These are phyloP conservation scores for Solanum hybrid DNA, from an alignment of 305 asterid genomes.

Conservation along the genomic window DNA sequence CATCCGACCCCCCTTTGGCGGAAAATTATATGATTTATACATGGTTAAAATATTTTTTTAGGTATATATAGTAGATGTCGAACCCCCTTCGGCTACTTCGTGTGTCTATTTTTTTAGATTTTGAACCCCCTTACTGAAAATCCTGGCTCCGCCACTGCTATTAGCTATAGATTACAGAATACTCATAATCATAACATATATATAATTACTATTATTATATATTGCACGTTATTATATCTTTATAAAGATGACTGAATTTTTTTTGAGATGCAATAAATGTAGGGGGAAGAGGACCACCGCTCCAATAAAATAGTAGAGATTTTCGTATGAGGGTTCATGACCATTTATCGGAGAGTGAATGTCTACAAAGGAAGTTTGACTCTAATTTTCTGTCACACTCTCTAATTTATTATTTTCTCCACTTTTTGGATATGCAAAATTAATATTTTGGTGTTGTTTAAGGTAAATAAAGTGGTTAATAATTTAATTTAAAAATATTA, in stretches of 20 bases:
- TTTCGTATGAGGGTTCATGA: slow-evolving; percentile 24
- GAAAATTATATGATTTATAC: no score
- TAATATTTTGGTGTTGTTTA: background rate
- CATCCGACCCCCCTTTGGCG: no score
- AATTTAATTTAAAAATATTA: background rate
- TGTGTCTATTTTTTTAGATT: no score
- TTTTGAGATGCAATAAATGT: slow-evolving; percentile 28
- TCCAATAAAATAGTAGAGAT: slow-evolving; percentile 14
- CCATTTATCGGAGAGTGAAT: slow-evolving; percentile 41
- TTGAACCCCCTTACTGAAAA: no score
- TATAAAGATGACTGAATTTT: background rate
- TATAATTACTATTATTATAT: background rate
- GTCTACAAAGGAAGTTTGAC: slow-evolving; percentile 6
- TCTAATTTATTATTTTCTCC: background rate
- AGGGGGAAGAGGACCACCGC: slow-evolving; percentile 10
- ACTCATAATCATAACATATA: background rate
- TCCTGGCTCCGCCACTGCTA: background rate
- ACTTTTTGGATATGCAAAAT: background rate
- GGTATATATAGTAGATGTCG: no score
- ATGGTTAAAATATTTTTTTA: no score
- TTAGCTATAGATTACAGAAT: background rate
- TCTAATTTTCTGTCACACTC: background rate
- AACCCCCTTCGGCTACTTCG: no score
- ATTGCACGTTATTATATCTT: background rate
- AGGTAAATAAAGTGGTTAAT: background rate